Percentiles rank a stretch among this genome's conserved stretches.
Conservation (phyloP, 2,329 filamentous ascomycete species). For the Diaporthe sp. region DNA sequence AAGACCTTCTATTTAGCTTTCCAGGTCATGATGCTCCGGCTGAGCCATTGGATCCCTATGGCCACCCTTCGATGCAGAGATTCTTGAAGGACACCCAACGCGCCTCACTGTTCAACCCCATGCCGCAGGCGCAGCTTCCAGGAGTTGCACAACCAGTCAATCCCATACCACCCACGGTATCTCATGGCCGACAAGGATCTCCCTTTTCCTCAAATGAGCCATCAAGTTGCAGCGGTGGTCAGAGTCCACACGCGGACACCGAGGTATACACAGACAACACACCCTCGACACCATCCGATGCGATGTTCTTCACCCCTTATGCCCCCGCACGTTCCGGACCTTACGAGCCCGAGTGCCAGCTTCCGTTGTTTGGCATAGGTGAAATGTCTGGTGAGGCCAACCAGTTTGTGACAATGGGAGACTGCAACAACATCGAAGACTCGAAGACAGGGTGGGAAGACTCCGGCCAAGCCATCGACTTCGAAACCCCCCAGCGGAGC, state of each 20-base stretch:
- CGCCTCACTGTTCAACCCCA: conserved; percentile 44
- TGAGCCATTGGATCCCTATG: conserved; percentile 41
- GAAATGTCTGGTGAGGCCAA: conserved; percentile 39
- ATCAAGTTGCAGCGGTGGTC: conserved; percentile 52
- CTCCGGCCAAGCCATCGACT: conserved; percentile 43
- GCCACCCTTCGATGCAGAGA: conserved; percentile 44
- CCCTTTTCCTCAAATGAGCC: conserved; percentile 54
- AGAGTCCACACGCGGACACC: conserved; percentile 55
- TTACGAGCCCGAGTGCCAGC: conserved; percentile 44
- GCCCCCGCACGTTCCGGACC: conserved; percentile 43
- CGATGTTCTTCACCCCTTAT: conserved; percentile 48
- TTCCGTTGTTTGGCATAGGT: conserved; percentile 47
- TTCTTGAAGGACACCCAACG: conserved; percentile 47
- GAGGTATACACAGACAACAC: conserved; percentile 51
- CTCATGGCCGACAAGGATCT: conserved; percentile 49
- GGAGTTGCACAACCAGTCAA: conserved; percentile 29
- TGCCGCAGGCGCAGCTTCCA: conserved; percentile 34
- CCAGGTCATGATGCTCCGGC: conserved; percentile 41
- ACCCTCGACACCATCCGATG: conserved; percentile 55
- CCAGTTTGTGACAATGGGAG: conserved; percentile 50
- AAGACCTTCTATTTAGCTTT: not conserved
- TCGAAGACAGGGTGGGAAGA: conserved; percentile 46
- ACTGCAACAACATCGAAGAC: conserved; percentile 51
- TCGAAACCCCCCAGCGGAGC: conserved; percentile 43
- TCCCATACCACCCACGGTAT: conserved; percentile 40